Percentiles rank a stretch among this genome's conserved stretches.
These are phyloP conservation scores for Scortechinia acanthostroma DNA, from an alignment of 2,329 filamentous ascomycete genomes.

Conservation along the genomic window DNA sequence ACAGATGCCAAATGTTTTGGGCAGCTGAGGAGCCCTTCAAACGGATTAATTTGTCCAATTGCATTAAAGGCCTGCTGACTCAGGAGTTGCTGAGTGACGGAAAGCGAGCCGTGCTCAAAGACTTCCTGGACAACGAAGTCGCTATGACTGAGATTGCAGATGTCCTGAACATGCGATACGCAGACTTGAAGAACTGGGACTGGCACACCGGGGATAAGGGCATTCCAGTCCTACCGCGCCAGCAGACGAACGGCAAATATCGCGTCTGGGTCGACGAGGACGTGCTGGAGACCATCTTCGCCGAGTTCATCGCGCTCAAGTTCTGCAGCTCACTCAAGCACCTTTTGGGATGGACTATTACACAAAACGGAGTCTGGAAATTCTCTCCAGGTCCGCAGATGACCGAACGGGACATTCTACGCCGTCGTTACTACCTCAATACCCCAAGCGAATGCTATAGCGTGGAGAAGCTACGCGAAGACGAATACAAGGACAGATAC, in stretches of 20 bases:
- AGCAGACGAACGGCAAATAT: conserved; percentile 32
- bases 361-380: conserved; percentile 5
- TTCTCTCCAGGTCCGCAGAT: conserved; percentile 7
- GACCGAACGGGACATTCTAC: too few relatives aligned
- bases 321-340: conserved; percentile 20
- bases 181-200: conserved; percentile 28
- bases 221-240: conserved; percentile 29
- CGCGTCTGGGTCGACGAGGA: conserved; percentile 36
- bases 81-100: conserved; percentile 31
- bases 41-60: conserved; percentile 15
- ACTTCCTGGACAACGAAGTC: conserved; percentile 25
- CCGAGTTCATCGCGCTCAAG: conserved; percentile 28
- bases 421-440: too few relatives aligned
- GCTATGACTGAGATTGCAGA: conserved; percentile 30
- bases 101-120: conserved; percentile 26
- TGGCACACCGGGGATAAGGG: conserved; percentile 29
- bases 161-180: conserved; percentile 31
- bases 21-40: conserved; percentile 18
- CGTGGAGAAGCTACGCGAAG: too few relatives aligned
- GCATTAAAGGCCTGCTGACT: conserved; percentile 25
- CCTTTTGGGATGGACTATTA: conserved; percentile 12
- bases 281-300: conserved; percentile 32
- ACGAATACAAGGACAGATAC: too few relatives aligned
- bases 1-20: conserved; percentile 10
- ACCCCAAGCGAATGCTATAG: too few relatives aligned